These are phyloP conservation scores for Talaromyces nanjingensis DNA, from an alignment of 495 filamentous ascomycete species.

Conservation along the genomic window DNA sequence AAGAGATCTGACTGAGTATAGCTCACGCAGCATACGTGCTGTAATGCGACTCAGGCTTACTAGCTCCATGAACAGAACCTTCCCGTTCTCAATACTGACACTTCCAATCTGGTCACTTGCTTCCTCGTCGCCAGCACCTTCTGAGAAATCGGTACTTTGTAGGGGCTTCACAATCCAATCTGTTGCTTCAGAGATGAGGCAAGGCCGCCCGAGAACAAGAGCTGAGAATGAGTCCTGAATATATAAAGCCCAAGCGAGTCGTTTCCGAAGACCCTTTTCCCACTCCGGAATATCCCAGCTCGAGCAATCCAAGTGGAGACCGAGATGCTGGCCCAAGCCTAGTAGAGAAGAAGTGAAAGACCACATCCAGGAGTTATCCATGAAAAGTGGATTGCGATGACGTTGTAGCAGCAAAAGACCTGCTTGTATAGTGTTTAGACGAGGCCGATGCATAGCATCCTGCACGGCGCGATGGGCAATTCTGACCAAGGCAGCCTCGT, in stretches of 20 bases:
- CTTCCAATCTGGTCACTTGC: constrained; percentile 38
- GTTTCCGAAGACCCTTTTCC: constrained; percentile 72
- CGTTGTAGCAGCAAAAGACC: constrained; percentile 74
- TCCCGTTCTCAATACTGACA: constrained; percentile 59
- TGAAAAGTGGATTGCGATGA: constrained; percentile 35
- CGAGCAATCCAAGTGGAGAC: constrained; percentile 74
- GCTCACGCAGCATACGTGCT: constrained; percentile 69
- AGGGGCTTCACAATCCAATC: constrained; percentile 70
- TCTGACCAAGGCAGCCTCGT: constrained; percentile 51
- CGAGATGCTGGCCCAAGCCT: constrained; percentile 72
- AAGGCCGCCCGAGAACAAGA: constrained; percentile 77
- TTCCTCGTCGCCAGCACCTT: constrained; percentile 49
- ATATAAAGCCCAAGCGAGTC: constrained; percentile 77
- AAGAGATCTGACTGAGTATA: constrained; percentile 65
- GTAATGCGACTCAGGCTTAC: constrained; percentile 68
- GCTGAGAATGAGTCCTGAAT: constrained; percentile 89
- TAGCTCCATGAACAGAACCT: constrained; percentile 64
- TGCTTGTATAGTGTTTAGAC: constrained; percentile 75
- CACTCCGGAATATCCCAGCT: constrained; percentile 74
- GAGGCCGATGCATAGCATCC: constrained; percentile 67
- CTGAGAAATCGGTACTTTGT: constrained; percentile 60
- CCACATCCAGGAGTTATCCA: constrained; percentile 55
- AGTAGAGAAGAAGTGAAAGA: constrained; percentile 70
- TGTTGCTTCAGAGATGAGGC: constrained; percentile 56
- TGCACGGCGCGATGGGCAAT: constrained; percentile 51